These are phyloP conservation scores for Proliferodiscus dingleyae DNA, from an alignment of 2,329 filamentous ascomycete species.

Conservation along the genomic window DNA sequence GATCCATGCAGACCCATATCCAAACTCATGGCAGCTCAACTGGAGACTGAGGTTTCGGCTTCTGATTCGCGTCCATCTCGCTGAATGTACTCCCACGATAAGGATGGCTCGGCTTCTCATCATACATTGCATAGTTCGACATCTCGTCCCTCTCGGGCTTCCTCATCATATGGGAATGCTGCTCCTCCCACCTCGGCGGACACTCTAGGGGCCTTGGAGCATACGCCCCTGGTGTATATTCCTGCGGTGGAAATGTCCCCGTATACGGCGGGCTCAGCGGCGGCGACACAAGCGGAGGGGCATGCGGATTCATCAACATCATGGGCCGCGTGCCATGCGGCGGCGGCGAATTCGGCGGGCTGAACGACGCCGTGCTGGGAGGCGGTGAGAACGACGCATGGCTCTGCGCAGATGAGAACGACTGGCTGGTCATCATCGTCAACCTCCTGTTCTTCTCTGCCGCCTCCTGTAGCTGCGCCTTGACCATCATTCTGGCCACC, in stretches of 20 bases:
- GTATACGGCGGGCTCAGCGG: conserved; percentile 5
- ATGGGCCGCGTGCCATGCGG: background rate
- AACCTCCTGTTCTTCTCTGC: conserved; percentile 20
- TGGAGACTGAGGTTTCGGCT: background rate
- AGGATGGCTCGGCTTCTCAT: conserved; percentile 6
- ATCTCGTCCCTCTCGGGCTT: background rate
- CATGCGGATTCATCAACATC: background rate
- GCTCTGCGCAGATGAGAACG: background rate
- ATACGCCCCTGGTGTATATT: no score
- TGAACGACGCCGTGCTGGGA: background rate
- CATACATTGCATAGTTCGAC: conserved; percentile 3
- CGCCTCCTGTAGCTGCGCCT: conserved; percentile 36
- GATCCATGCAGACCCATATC: no score
- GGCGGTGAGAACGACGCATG: background rate
- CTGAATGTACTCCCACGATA: background rate
- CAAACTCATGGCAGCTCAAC: conserved; percentile 1
- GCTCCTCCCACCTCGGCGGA: conserved; percentile 8
- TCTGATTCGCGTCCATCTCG: conserved; percentile 10
- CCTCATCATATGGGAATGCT: conserved; percentile 6
- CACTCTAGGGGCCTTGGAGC: background rate
- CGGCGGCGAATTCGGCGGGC: background rate
- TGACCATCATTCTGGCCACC: conserved; percentile 56
- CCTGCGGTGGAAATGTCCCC: background rate
- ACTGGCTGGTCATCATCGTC: conserved; percentile 5
- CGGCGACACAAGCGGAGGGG: background rate